Base-by-base conservation (phyloP, 2,329 filamentous ascomycete genomes). In the Pseudofabraea citricarpa region DNA sequence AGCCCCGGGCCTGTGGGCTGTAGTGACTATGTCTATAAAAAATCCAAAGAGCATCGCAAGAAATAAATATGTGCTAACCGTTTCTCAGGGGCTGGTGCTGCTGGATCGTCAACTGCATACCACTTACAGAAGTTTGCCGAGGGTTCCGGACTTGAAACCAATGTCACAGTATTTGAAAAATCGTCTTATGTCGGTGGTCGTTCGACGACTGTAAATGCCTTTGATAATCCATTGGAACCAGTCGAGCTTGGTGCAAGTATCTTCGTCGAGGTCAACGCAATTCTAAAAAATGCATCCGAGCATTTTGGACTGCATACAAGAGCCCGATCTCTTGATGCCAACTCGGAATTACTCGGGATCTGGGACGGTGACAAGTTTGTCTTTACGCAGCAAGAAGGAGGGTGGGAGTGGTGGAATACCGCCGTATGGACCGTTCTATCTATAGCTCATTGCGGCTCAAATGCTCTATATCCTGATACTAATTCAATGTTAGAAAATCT, bases 161-260 rank as follows among this genome's bases (percentile, higher is more conserved):
- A 95, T 53, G 84, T 97, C 56, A 95, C 90, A 18, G 72, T 98
- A 21, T 96, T 91, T 62, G 93, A 98, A 59, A 85, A 83, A 54
- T 81, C 80, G 13, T 63, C 71, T 23, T 87, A 82, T 53, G 74
- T 97, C 33, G 93, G 93, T 22, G 93, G 93, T 7, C 86, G 93
- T 20, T 86, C 86, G 6, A 87, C 90, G 22, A 97, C 90, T 1
- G 85, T 95, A 15, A 72, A 90, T 56, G 83, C 81, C 2, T 91
- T 85, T 60, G 75, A 79, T 50, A 74, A 91, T 54, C 71, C 81
- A 2, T 51, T 68, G 0, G 69, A 82, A 29, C 85, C 85, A 1
- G 77, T 95, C 26, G 93, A 98, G 63, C 72, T 97, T 1, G 93
- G 93, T 13, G 93, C 87, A 9, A 91, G 85, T 48, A 95, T 97